These are phyloP conservation scores for Anthostomella pinea DNA, from an alignment of 2,329 filamentous ascomycete species.

Conservation along the genomic window DNA sequence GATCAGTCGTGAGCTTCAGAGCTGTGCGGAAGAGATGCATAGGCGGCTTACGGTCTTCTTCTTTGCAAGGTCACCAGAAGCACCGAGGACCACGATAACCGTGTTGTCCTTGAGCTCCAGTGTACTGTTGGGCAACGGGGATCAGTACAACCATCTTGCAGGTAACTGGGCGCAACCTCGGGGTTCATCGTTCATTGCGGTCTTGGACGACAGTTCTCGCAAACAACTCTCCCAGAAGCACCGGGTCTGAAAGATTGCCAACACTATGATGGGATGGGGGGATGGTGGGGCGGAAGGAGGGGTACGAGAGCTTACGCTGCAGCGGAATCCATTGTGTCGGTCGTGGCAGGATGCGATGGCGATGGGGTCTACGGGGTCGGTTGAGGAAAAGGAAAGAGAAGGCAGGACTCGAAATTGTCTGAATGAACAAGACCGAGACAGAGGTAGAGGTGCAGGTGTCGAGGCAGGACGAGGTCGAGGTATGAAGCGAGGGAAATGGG, in stretches of 20 bases:
- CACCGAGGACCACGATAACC: conserved; percentile 91
- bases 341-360: conserved; percentile 10
- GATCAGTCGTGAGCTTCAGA: conserved; percentile 3
- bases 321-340: conserved; percentile 29
- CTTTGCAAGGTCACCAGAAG: conserved; percentile 96
- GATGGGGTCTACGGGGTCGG: conserved; percentile 1
- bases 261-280: conserved; percentile 30
- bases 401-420: no score
- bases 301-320: conserved; percentile 28
- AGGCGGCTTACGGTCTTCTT: conserved; percentile 84
- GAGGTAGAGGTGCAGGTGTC: conserved; percentile 9
- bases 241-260: conserved; percentile 12
- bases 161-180: no score
- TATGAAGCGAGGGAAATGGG: conserved; percentile 6
- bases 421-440: conserved; percentile 12
- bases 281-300: conserved; percentile 31
- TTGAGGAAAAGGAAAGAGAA: conserved; percentile 11
- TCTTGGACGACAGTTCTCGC: neutral
- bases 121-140: conserved; percentile 51
- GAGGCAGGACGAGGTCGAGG: conserved; percentile 10
- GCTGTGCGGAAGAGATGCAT: conserved; percentile 9
- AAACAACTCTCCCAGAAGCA: conserved; percentile 6
- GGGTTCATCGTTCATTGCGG: no score
- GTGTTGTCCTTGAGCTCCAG: conserved; percentile 99
- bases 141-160: conserved; percentile 34